A percentile compares a stretch with the other conserved stretches of the same genome.
Conservation (phyloP, 75 land plant genomes). For the Selaginella moellendorffii region DNA sequence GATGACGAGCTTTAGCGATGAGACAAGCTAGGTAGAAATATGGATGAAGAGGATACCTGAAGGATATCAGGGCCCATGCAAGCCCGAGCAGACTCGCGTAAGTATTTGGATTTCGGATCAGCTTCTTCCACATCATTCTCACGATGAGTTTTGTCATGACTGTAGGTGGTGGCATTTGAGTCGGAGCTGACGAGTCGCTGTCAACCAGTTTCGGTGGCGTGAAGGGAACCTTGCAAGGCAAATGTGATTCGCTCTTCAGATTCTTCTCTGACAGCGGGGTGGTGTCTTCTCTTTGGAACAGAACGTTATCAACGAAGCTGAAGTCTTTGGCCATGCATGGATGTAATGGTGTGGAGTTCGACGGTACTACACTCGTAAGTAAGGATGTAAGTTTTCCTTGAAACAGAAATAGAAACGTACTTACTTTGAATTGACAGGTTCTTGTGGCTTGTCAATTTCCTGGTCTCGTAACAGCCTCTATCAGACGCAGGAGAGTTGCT, state of each 20-base stretch:
- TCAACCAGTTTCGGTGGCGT: neutral
- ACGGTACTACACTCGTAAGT: neutral
- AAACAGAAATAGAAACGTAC: neutral
- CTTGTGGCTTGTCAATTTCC: neutral
- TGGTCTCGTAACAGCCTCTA: neutral
- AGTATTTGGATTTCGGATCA: conserved; percentile 24
- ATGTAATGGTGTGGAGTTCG: neutral
- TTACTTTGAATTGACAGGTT: neutral
- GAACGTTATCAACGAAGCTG: neutral
- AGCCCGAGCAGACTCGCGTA: conserved; percentile 26
- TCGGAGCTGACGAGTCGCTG: neutral
- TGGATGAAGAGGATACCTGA: conserved; percentile 10
- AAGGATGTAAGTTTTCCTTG: no score
- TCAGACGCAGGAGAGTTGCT: neutral
- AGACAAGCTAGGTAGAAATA: neutral
- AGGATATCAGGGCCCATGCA: conserved; percentile 23
- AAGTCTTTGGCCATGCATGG: neutral
- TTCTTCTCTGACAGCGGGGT: neutral
- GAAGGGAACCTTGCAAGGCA: neutral
- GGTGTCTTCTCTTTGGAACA: neutral
- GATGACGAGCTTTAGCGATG: no score
- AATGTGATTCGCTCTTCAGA: neutral
- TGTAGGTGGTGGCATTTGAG: neutral
- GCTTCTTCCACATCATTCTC: conserved; percentile 20
- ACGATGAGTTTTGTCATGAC: conserved; percentile 18